Base-by-base conservation (phyloP, 495 filamentous ascomycete species). In the Penicillium pulvis region DNA sequence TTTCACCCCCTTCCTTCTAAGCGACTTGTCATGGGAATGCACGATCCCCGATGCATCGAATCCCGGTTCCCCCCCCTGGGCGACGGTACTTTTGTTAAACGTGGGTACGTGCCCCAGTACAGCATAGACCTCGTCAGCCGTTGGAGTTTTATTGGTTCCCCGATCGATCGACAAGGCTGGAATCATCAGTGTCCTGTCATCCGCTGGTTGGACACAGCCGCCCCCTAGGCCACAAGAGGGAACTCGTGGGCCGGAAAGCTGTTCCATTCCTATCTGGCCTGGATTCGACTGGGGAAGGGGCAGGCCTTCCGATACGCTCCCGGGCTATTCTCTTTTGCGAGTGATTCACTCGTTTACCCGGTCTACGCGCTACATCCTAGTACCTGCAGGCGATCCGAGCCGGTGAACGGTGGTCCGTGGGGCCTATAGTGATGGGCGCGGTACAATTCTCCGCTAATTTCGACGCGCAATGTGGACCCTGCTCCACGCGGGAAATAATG, bases 321-420 rank as follows among this genome's bases (percentile, higher is more conserved):
- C 45, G 33, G 53, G 31, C 6, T 31, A 12, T 11, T 6, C 6
- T 39, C 39, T 17, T 41, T 41, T 41, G 33, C 30, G 10, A 52
- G 7, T 1, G 31, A 41, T 6, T 36, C 28, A 19, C 48, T 46
- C 51, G 35, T 14, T 56, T 24, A 56, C 53, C 51, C 61, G 20
- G 56, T 58, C 61, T 64, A 33, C 58, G 57, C 57, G 53, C 59
- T 59, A 65, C 62, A 68, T 68, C 65, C 62, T 62, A 70, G 67
- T 70, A 70, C 67, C 67, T 70, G 67, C 67, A 70, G 65, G 60
- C 67, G 67, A 70, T 66, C 67, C 67, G 67, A 70, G 50, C 67
- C 67, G 67, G 60, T 70, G 67, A 70, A 70, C 67, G 67, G 53
- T 68, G 64, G 60, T 60, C 65, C 53, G 65, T 65, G 65, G 64